Evolutionary conservation across 371 early-diverging fungal species (phyloP).

Genomic region (Conidiobolus incongruus): DNA sequence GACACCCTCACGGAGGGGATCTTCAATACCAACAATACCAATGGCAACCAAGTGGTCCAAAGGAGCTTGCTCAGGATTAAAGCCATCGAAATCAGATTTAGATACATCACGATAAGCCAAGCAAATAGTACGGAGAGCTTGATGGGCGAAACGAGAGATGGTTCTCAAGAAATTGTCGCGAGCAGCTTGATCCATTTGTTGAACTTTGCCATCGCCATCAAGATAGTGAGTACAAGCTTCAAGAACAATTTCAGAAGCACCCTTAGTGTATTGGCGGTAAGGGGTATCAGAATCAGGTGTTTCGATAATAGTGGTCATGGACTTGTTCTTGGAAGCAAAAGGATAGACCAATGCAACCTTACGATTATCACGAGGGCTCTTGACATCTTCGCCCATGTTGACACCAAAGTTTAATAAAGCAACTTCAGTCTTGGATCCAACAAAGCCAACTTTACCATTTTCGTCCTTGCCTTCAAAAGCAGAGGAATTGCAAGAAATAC

Average conservation of each 20-base stretch:
- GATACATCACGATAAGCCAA: conserved; percentile 42
- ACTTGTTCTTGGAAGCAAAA: conserved; percentile 65
- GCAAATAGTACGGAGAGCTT: conserved; percentile 39
- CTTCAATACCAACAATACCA: too few relatives aligned
- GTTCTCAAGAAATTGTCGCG: conserved; percentile 18
- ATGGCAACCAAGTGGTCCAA: conserved; percentile 22
- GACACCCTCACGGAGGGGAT: conserved; percentile 43
- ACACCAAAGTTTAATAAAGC: conserved; percentile 43
- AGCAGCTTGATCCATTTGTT: conserved; percentile 16
- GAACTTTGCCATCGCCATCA: background rate
- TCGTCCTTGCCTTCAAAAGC: conserved; percentile 47
- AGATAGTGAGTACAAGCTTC: conserved; percentile 1
- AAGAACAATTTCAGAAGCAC: conserved; percentile 65
- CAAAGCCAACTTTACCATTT: conserved; percentile 20
- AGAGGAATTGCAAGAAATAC: conserved; percentile 54
- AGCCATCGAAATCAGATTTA: conserved; percentile 13
- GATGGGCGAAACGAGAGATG: conserved; percentile 35
- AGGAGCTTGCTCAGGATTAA: conserved; percentile 16
- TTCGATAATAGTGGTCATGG: conserved; percentile 61
- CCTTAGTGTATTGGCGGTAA: conserved; percentile 56
- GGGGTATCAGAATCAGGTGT: conserved; percentile 10
- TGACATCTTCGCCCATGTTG: conserved; percentile 20
- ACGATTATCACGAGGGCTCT: conserved; percentile 17
- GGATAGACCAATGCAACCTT: conserved; percentile 36
- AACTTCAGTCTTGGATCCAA: conserved; percentile 66